Percentiles rank a stretch among this genome's conserved stretches.
These are phyloP conservation scores for Microascus cirrosus DNA, from an alignment of 2,329 filamentous ascomycete genomes.

Conservation along the genomic window DNA sequence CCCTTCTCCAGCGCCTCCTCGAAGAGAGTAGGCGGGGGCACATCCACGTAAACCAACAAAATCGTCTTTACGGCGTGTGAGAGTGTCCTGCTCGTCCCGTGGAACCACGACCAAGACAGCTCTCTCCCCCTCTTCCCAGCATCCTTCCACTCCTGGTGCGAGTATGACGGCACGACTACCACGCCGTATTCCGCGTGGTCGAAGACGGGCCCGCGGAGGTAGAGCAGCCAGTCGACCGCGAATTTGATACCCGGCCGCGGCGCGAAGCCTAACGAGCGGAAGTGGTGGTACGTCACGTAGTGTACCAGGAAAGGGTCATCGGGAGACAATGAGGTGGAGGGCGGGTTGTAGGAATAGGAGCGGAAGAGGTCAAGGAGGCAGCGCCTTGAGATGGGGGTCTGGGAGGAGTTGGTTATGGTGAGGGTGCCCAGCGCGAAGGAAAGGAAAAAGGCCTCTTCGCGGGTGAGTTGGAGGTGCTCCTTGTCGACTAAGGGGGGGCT, in stretches of 20 bases:
- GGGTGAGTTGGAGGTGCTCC: constrained; percentile 85
- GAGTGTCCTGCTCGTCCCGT: constrained; percentile 81
- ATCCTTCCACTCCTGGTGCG: constrained; percentile 58
- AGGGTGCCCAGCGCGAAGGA: constrained; percentile 70
- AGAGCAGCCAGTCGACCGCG: constrained; percentile 87
- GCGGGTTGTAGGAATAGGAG: constrained; percentile 58
- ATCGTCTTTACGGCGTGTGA: constrained; percentile 84
- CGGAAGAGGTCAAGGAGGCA: constrained; percentile 59
- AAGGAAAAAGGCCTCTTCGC: constrained; percentile 88
- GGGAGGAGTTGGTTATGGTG: constrained; percentile 41
- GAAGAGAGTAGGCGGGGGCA: constrained; percentile 56
- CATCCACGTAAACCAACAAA: constrained; percentile 81
- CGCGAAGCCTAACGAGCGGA: constrained; percentile 90
- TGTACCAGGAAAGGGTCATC: constrained; percentile 79
- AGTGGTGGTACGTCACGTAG: constrained; percentile 91
- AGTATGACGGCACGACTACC: constrained; percentile 74
- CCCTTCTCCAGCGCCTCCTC: constrained; percentile 35
- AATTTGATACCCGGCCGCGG: constrained; percentile 90
- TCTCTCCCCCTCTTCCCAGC: constrained; percentile 35
- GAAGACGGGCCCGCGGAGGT: constrained; percentile 86
- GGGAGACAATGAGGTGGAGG: constrained; percentile 42
- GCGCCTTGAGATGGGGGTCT: constrained; percentile 34
- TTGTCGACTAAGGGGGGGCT: constrained; percentile 7
- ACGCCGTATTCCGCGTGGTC: constrained; percentile 90
- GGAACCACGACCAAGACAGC: constrained; percentile 70